phyloP scores from a whole-genome alignment of 805 yeast genomes.

The Ogataea polymorpha region DNA sequence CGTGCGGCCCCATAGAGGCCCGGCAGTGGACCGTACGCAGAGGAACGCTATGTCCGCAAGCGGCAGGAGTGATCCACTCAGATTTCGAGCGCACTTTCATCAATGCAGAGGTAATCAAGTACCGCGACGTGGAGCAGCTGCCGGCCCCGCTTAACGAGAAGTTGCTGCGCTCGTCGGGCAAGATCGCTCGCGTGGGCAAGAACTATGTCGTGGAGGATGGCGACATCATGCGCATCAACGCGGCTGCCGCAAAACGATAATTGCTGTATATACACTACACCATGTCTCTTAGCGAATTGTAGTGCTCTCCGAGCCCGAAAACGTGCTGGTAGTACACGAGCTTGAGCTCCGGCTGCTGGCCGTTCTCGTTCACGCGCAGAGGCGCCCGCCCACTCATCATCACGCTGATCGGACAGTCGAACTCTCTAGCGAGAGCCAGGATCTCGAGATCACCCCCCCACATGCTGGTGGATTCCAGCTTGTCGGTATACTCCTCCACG shows the following conservation, averaged over 20 bases:
- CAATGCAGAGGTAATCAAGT: conserved; percentile 89
- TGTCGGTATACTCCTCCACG: conserved; percentile 63
- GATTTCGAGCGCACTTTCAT: conserved; percentile 94
- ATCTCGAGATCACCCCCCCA: conserved; percentile 98
- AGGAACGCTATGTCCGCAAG: conserved; percentile 95
- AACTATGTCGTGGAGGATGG: conserved; percentile 94
- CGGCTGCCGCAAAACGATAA: conserved; percentile 53
- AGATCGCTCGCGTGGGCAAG: conserved; percentile 87
- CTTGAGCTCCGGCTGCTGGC: conserved; percentile 51
- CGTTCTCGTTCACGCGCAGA: conserved; percentile 59
- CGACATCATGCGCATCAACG: conserved; percentile 86
- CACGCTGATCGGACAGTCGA: conserved; percentile 69
- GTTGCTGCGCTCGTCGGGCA: conserved; percentile 83
- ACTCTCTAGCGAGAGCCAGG: conserved; percentile 71
- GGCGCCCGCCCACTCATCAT: conserved; percentile 75
- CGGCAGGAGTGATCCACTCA: conserved; percentile 97
- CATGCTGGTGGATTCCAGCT: conserved; percentile 71
- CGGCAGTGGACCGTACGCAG: conserved; percentile 97
- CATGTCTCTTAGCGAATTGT: conserved; percentile 60
- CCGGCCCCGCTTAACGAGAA: conserved; percentile 67
- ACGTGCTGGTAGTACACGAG: conserved; percentile 81
- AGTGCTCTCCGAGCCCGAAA: conserved; percentile 93
- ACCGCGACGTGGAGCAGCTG: conserved; percentile 67
- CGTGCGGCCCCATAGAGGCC: conserved; percentile 94
- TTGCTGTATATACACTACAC: conserved; percentile 1